A percentile compares a stretch with the other conserved stretches of the same genome.
Conservation (phyloP, 345 rosid species). For the Euphorbia peplus region DNA sequence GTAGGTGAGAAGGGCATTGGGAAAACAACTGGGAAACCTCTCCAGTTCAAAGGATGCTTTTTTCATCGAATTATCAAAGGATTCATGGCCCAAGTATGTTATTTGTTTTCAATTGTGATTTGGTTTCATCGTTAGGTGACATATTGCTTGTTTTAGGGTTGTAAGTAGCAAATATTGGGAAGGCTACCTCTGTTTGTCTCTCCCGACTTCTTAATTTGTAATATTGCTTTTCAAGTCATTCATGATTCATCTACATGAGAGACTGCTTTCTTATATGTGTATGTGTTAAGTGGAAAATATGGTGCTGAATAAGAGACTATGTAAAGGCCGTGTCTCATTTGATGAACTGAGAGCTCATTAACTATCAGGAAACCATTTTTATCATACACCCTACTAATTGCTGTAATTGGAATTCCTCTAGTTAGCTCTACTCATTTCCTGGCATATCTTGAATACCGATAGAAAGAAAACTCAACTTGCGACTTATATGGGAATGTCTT, state of each 20-base stretch:
- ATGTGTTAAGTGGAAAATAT: not conserved
- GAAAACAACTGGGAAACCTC: slow-evolving; percentile 70
- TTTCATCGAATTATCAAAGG: slow-evolving; percentile 92
- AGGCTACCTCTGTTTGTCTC: not conserved
- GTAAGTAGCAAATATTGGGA: not conserved
- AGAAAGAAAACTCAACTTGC: not conserved
- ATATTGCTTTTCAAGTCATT: not conserved
- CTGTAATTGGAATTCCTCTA: not conserved
- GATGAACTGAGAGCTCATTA: not conserved
- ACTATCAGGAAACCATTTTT: slow-evolving; percentile 3
- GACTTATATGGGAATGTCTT: not conserved
- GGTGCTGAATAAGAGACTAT: not conserved
- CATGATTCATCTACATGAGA: not conserved
- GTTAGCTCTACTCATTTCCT: not conserved
- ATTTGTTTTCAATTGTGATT: slow-evolving; percentile 6
- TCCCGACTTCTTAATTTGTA: not conserved
- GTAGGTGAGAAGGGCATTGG: slow-evolving; percentile 92
- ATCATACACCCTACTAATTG: not conserved
- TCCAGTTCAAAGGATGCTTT: slow-evolving; percentile 75
- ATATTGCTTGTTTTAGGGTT: not conserved
- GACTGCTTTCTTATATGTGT: not conserved
- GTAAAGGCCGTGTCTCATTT: not conserved
- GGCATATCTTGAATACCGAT: not conserved
- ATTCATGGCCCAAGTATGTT: slow-evolving; percentile 93
- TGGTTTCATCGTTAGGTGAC: slow-evolving; percentile 1